These are phyloP conservation scores for Trichophyton rubrum DNA, from an alignment of 2,329 filamentous ascomycete species.

Conservation along the genomic window DNA sequence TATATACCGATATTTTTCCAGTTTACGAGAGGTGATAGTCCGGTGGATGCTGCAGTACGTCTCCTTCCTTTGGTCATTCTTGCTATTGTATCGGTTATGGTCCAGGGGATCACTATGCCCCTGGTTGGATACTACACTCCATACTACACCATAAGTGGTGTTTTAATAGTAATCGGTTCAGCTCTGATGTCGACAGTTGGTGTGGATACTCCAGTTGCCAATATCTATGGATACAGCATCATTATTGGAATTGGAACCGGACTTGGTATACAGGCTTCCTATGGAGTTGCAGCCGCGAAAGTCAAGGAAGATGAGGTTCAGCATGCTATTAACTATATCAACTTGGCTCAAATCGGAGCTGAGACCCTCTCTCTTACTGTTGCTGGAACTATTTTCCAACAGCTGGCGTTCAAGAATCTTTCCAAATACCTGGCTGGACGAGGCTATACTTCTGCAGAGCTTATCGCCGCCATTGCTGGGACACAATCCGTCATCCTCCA, in stretches of 20 bases:
- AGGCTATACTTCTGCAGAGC: constrained; percentile 18
- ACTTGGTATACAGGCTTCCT: constrained; percentile 25
- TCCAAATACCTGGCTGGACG: constrained; percentile 17
- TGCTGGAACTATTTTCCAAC: constrained; percentile 17
- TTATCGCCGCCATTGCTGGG: constrained; percentile 23
- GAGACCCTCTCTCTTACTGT: constrained; percentile 4
- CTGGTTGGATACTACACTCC: constrained; percentile 10
- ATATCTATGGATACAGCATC: constrained; percentile 23
- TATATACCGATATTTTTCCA: constrained; percentile 46
- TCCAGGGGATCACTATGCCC: constrained; percentile 15
- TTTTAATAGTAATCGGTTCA: constrained; percentile 17
- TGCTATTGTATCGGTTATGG: constrained; percentile 16
- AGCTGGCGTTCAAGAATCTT: constrained; percentile 22
- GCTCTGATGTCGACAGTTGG: constrained; percentile 15
- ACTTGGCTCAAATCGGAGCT: constrained; percentile 19
- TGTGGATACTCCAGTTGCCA: constrained; percentile 10
- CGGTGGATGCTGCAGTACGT: constrained; percentile 20
- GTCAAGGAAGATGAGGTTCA: constrained; percentile 22
- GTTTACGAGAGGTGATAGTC: constrained; percentile 36
- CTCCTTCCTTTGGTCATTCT: constrained; percentile 23
- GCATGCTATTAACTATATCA: constrained; percentile 30
- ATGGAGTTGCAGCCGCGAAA: constrained; percentile 28
- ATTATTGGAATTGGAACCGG: constrained; percentile 31
- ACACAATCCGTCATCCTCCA: constrained; percentile 23
- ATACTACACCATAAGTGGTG: constrained; percentile 6